Base-by-base conservation (phyloP, 1,284 basidiomycete species). In the Neolentinus lepideus region DNA sequence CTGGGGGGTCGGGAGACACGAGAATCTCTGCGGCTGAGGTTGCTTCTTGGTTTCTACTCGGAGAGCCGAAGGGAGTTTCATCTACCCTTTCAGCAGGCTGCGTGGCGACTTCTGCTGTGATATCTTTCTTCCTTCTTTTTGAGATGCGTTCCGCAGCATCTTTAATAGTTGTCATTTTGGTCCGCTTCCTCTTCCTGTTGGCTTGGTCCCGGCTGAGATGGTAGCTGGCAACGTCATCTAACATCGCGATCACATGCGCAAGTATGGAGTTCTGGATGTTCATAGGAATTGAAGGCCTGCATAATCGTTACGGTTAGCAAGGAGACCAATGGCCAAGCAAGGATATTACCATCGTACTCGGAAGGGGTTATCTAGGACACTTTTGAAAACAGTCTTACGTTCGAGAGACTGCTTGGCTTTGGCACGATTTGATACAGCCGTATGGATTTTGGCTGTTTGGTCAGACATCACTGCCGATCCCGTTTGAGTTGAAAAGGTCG, bases 321-420 rank as follows among this genome's bases (percentile, higher is more conserved):
- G 36, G 14, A 8, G 55, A 14, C 56, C 43, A 26, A 56, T 26
- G 43, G 29, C 46, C 19, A 29, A 22, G 22, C 46, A 48, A 45
- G 22, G 54, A 57, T 45, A 24, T 47, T 52, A 89, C 88, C 89
- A 92, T 66, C 71, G 67, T n/a, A 90, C 73, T 22, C 79, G 76
- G 62, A 87, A 85, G 1, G 89, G 88, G 59, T 80, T 90, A 54
- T 84, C 83, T 19, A 91, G 70, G 1, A 86, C 84, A 57, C 78
- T 78, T 60, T 82, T 90, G 70, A 82, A 88, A 0, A 84, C 80
- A 1, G 73, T 69, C 63, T 83, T 90, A 27, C 74, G 69, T 47
- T 80, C 73, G 55, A 62, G 21, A 12, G 59, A 61, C 25, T 75
- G 70, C 48, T 72, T 72, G n/a, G 69, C 65, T 61, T 74, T 82